Base-by-base conservation (phyloP, 1,284 basidiomycete species). In the Phylloboletellus chloephorus region DNA sequence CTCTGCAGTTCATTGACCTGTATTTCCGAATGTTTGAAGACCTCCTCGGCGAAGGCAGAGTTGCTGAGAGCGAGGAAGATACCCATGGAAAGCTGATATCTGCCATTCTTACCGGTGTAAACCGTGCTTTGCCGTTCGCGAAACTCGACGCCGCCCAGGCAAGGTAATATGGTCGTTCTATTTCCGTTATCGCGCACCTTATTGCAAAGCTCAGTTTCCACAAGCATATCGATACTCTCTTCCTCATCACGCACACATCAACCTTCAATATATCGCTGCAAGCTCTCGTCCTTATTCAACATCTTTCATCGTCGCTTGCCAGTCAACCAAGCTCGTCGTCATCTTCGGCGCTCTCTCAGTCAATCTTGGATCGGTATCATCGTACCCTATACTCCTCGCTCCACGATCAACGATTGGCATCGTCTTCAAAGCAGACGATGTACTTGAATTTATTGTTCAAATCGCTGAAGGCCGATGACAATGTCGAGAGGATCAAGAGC, bases 261-360 rank as follows among this genome's bases (percentile, higher is more conserved):
- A 88, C 89, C 0, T 98, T 98, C 77, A 98, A 96, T 65, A 93
- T 95, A 50, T 91, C 93, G 11, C 79, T 98, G 11, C 96, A 97
- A 64, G 90, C 94, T 0, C 76, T 98, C 0, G 78, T 90, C 43
- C 77, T 98, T n/a, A 87, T 98, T 49, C 86, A 88, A 61, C 91
- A 93, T 56, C 86, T 98, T 31, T 67, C 74, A 19, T 65, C 72
- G 0, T 72, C 76, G 3, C 65, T 82, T 11, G 58, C 66, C 0
- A 47, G 60, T 16, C 56, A 67, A n/a, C 49, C 64, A 9, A 52
- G 50, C 22, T 53, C 68, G 0, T 66, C 72, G 0, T 56, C 66
- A 2, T 49, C 66, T 21, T 58, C 67, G 1, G 61, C 69, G 15
- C 60, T 63, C 11, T 68, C 74, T 4, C 71, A 69, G 41, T 68